phyloP scores from a whole-genome alignment of 2,329 filamentous ascomycete species.

The Aureobasidium melanogenum region DNA sequence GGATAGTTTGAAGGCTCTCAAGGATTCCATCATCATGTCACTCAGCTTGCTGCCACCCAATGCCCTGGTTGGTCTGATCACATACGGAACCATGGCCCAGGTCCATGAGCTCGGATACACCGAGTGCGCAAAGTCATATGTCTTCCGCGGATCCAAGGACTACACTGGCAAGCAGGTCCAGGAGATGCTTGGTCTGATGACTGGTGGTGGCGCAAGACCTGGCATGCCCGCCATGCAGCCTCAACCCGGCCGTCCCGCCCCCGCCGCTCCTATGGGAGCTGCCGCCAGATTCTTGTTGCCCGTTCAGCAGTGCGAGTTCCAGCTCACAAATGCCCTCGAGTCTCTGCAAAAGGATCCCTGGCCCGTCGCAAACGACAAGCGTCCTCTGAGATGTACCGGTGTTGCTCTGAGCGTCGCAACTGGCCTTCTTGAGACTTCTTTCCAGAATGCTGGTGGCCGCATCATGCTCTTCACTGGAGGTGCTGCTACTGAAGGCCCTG shows the following conservation, averaged over 20 bases:
- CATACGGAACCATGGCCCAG: conserved; percentile 91
- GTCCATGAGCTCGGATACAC: conserved; percentile 97
- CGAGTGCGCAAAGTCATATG: conserved; percentile 96
- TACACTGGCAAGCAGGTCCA: conserved; percentile 98
- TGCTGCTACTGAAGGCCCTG: conserved; percentile 88
- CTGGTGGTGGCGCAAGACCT: conserved; percentile 55
- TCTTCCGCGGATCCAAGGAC: conserved; percentile 96
- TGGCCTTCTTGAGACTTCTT: conserved; percentile 84
- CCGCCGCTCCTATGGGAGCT: conserved; percentile 64
- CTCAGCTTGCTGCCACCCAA: conserved; percentile 73
- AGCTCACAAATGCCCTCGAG: conserved; percentile 92
- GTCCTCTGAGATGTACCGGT: conserved; percentile 83
- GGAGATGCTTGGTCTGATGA: conserved; percentile 81
- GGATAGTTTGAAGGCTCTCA: conserved; percentile 71
- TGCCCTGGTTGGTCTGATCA: conserved; percentile 73
- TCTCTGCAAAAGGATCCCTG: conserved; percentile 94
- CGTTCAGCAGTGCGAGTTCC: conserved; percentile 92
- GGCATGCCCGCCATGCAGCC: conserved; percentile 56
- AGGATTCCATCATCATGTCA: conserved; percentile 81
- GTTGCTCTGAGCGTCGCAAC: conserved; percentile 94
- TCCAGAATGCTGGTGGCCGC: conserved; percentile 87
- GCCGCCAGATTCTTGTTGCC: conserved; percentile 87
- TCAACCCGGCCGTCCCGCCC: conserved; percentile 55
- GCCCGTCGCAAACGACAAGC: conserved; percentile 90
- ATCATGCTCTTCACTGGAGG: conserved; percentile 98